Base-by-base conservation (phyloP, 2,329 filamentous ascomycete species). In the Phyllosticta citribraziliensis region DNA sequence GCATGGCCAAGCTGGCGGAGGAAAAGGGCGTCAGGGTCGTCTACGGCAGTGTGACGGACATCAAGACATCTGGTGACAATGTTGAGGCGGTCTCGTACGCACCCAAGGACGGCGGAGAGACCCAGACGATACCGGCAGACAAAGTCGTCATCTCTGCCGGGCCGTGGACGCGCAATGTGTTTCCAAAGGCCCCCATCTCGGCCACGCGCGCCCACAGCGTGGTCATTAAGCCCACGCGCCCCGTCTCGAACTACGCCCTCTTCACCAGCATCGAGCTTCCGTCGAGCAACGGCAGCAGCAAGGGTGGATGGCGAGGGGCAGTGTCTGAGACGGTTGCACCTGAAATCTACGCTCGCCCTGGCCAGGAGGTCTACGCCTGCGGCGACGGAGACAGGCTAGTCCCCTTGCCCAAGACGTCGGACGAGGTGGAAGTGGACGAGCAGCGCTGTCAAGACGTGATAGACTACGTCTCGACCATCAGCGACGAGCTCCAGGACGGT, bases 321-420 rank as follows among this genome's bases (percentile, higher is more conserved):
- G 56, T 19, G 54, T 56, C 53, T 27, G 62, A 85, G 27, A 82
- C 82, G 19, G 90, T 91, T 12, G 86, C 90, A 25, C 94, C 94
- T 0, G 94, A 99, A 73, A 94, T 97, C 64, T 99, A 99, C 72
- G 89, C 94, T 0, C 83, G 94, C 3, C 92, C 92, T 0, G 88
- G 91, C 71, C 84, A 88, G 60, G 92, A 96, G 71, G 88, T 96
- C 11, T 99, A 99, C 73, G 92, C 91, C 0, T 99, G 94, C 70
- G 94, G 91, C 53, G 92, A 97, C 69, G 90, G 91, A 22, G 94
- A 99, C 70, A 82, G 82, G 1, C 73, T 80, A 2, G 81, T 90
- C 0, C 87, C 90, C 0, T 80, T 99, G 1, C 94, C 94, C 0
- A 78, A 84, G 2, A 87, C 87, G 0, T 86, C 88, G 2, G 88